Conservation (phyloP, 805 yeast genomes). For the Kockiozyma suomiensis region DNA sequence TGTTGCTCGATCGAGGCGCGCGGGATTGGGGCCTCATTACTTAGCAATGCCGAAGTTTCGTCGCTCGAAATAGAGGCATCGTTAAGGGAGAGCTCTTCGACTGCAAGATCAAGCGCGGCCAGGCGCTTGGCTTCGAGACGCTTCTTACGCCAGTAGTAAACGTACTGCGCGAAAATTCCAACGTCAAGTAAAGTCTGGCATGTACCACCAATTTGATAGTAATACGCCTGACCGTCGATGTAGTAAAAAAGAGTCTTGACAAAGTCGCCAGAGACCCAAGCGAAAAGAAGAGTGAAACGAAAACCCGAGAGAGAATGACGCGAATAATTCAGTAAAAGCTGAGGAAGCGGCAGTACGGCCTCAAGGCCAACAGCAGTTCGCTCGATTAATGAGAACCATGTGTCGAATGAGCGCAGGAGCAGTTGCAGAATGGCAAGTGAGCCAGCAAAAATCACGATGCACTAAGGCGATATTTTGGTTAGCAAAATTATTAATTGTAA, state of each 20-base stretch:
- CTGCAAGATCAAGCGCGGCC: constrained; percentile 17
- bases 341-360: constrained; percentile 44
- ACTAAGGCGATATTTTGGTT: no score
- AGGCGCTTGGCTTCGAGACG: constrained; percentile 12
- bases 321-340: constrained; percentile 77
- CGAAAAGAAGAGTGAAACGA: constrained; percentile 68
- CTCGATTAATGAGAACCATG: constrained; percentile 58
- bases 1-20: constrained; percentile 2
- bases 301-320: constrained; percentile 78
- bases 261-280: constrained; percentile 90
- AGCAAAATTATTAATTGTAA: no score
- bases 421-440: constrained; percentile 49
- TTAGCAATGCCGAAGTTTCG: constrained; percentile 6
- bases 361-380: constrained; percentile 63
- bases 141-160: constrained; percentile 51
- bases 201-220: constrained; percentile 57
- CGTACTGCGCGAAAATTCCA: constrained; percentile 70
- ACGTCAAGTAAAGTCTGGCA: constrained; percentile 79
- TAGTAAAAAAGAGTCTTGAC: constrained; percentile 72
- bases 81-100: constrained; percentile 13
- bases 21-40: constrained; percentile 2
- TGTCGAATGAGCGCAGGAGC: constrained; percentile 43
- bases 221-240: constrained; percentile 62
- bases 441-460: constrained; percentile 52
- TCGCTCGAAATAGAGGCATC: background rate